Evolutionary conservation across 169 alveolate genomes (phyloP).

Genomic region (Plasmodium reichenowi): DNA sequence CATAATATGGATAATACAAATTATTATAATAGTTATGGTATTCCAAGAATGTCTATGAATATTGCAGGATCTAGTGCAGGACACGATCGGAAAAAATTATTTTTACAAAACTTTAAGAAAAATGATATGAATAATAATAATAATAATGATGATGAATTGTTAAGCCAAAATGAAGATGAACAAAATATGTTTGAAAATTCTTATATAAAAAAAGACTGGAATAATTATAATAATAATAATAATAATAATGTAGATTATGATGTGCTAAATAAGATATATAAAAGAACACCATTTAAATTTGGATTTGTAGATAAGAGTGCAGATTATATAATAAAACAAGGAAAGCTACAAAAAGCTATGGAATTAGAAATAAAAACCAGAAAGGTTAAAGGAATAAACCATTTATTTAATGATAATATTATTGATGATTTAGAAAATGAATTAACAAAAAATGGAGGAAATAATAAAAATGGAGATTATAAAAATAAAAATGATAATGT

Average conservation of each 20-base stretch:
- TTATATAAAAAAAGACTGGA: not conserved
- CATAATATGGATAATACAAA: not conserved
- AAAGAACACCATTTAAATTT: conserved; percentile 63
- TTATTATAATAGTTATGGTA: no score
- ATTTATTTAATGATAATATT: conserved; percentile 33
- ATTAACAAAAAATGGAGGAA: not conserved
- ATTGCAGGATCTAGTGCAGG: no score
- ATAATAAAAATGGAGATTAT: not conserved
- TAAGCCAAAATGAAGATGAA: not conserved
- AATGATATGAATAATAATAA: no score
- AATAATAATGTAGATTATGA: conserved; percentile 46
- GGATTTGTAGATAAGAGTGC: conserved; percentile 71
- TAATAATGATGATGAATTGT: no score
- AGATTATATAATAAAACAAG: conserved; percentile 71
- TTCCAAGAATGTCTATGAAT: no score
- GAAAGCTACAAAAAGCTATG: conserved; percentile 65
- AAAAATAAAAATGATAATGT: conserved; percentile 2
- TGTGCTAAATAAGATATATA: conserved; percentile 41
- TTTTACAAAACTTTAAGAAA: no score
- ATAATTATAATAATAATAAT: no score
- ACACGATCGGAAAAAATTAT: no score
- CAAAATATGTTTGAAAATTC: not conserved
- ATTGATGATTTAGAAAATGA: conserved; percentile 21
- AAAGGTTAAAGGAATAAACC: conserved; percentile 68
- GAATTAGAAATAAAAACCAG: conserved; percentile 75